These are phyloP conservation scores for Wickerhamiella azymoides DNA, from an alignment of 805 yeast genomes.

Conservation along the genomic window DNA sequence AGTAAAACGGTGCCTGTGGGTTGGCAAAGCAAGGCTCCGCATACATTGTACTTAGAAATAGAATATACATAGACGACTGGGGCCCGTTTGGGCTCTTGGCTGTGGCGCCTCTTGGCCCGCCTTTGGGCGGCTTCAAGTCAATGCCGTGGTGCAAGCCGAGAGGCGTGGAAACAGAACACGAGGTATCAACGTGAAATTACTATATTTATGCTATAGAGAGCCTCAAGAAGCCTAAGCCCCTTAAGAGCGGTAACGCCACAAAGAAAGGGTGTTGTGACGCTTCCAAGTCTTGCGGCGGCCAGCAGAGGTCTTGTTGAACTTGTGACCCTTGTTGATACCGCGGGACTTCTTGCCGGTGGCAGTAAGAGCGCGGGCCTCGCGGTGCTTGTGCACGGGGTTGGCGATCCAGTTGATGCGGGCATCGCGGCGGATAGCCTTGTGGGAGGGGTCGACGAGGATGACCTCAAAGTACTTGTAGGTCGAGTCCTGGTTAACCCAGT, in stretches of 20 bases:
- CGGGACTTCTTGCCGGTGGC: conserved; percentile 97
- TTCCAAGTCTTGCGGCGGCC: conserved; percentile 99
- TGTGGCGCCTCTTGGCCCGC: too few species aligned
- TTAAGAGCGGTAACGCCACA: conserved; percentile 96
- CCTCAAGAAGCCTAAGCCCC: conserved; percentile 16
- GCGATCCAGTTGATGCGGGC: conserved; percentile 99
- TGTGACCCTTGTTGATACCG: conserved; percentile 99
- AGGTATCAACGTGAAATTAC: background rate
- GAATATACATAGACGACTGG: too few species aligned
- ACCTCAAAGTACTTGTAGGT: conserved; percentile 99
- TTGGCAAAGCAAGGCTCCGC: too few species aligned
- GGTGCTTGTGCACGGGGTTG: conserved; percentile 99
- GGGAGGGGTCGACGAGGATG: conserved; percentile 92
- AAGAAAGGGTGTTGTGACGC: conserved; percentile 93
- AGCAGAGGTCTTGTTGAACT: conserved; percentile 92
- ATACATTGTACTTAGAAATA: too few species aligned
- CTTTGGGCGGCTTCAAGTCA: too few species aligned
- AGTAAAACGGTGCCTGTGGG: too few species aligned
- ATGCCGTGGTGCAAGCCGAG: too few species aligned
- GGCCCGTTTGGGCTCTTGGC: too few species aligned
- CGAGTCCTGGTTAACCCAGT: conserved; percentile 99
- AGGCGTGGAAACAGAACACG: too few species aligned
- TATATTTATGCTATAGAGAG: background rate
- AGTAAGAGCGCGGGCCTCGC: conserved; percentile 99
- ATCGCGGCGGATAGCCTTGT: conserved; percentile 98